These are phyloP conservation scores for Apiotrichum sp. DNA, from an alignment of 1,284 basidiomycete genomes.

Conservation along the genomic window DNA sequence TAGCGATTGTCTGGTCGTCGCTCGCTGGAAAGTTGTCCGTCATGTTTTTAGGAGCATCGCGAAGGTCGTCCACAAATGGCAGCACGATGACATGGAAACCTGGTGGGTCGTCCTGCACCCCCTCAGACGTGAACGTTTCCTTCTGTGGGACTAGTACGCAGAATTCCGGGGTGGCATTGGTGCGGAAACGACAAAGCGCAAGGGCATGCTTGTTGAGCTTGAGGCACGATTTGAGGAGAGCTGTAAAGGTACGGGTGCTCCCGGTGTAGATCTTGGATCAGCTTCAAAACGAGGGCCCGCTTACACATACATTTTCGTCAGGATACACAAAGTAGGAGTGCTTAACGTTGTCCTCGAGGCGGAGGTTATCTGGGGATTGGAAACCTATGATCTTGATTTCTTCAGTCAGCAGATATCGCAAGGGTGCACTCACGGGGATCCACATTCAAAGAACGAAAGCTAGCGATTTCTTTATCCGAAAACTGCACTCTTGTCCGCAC, in stretches of 20 bases:
- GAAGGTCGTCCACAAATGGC: conserved; percentile 91
- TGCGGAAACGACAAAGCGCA: conserved; percentile 63
- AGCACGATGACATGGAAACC: conserved; percentile 89
- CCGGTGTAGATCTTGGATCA: conserved; percentile 58
- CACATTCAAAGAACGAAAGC: conserved; percentile 70
- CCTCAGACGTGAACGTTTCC: conserved; percentile 64
- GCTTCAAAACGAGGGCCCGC: conserved; percentile 39
- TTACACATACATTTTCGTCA: conserved; percentile 64
- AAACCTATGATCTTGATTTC: conserved; percentile 85
- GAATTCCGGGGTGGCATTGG: conserved; percentile 70
- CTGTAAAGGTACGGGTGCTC: conserved; percentile 83
- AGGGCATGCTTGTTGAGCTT: conserved; percentile 77
- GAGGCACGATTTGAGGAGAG: conserved; percentile 75
- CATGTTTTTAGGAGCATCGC: conserved; percentile 57
- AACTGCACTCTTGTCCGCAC: conserved; percentile 62
- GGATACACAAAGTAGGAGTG: conserved; percentile 90
- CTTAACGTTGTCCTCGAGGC: conserved; percentile 83
- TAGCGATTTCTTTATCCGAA: conserved; percentile 71
- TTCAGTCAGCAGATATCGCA: conserved; percentile 7
- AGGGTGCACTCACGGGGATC: conserved; percentile 53
- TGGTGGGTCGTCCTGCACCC: conserved; percentile 69
- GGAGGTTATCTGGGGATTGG: conserved; percentile 64
- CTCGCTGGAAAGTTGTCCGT: conserved; percentile 55
- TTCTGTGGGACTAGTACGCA: conserved; percentile 84
- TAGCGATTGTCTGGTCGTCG: conserved; percentile 61